Percentiles rank a stretch among this genome's conserved stretches.
phyloP scores from a whole-genome alignment of 208 protist species.

The Leishmania lainsoni region DNA sequence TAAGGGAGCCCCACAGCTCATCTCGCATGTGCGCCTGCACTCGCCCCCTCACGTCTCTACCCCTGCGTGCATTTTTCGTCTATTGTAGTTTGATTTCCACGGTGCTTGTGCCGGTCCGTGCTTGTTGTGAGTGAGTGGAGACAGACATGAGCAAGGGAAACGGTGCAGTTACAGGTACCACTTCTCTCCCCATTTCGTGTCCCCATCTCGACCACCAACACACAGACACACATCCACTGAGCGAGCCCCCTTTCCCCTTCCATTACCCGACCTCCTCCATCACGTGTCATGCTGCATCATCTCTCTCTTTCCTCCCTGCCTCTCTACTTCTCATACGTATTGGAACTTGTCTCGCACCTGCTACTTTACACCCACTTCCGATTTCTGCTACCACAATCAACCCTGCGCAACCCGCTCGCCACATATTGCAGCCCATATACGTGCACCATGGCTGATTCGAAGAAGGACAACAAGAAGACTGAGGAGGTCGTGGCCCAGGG shows the following conservation, averaged over 20 bases:
- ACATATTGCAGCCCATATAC: not conserved
- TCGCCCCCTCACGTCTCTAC: not conserved
- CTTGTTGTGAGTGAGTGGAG: not conserved
- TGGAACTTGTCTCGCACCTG: not conserved
- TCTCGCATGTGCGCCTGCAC: not conserved
- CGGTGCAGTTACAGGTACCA: not conserved
- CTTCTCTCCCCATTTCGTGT: not conserved
- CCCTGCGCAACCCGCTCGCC: not conserved
- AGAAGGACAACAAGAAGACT: slow-evolving; percentile 90
- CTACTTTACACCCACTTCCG: not conserved
- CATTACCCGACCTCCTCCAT: not conserved
- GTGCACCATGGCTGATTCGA: slow-evolving; percentile 62
- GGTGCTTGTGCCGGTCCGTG: not conserved
- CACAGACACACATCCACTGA: not conserved
- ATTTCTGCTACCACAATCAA: not conserved
- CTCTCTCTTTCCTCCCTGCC: not conserved
- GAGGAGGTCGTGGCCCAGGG: slow-evolving; percentile 79
- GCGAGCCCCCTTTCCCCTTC: not conserved
- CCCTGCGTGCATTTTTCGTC: not conserved
- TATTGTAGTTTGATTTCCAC: not conserved
- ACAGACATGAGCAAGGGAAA: not conserved
- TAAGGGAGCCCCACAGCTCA: not conserved
- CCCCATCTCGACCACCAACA: not conserved
- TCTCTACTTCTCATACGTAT: not conserved
- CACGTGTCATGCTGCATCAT: not conserved